phyloP scores from a whole-genome alignment of 225 moss, liverwort and hornwort species.

The Climacium dendroides region DNA sequence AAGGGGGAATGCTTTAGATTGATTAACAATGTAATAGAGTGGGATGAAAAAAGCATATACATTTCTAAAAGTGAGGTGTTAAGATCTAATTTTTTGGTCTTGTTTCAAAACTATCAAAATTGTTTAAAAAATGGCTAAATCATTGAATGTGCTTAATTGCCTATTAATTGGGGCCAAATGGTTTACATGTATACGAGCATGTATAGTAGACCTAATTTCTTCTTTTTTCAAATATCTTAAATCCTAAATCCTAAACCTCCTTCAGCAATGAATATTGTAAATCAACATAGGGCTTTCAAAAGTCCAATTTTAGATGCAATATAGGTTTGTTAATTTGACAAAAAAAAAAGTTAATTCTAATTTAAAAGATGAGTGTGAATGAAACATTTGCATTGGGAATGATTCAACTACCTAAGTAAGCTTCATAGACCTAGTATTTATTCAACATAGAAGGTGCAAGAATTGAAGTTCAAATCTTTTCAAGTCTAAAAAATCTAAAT shows the following conservation, averaged over 20 bases:
- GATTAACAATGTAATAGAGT: too few species aligned
- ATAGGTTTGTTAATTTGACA: too few species aligned
- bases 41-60: neutral
- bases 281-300: accelerated
- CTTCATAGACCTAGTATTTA: accelerated
- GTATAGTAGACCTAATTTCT: neutral
- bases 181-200: neutral
- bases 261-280: neutral
- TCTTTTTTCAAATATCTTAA: neutral
- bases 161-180: neutral
- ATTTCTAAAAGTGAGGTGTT: neutral
- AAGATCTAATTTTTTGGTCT: neutral
- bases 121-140: too few species aligned
- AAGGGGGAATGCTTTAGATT: too few species aligned
- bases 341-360: neutral
- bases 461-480: neutral
- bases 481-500: accelerated
- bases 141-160: neutral
- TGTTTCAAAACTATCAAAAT: neutral
- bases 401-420: neutral
- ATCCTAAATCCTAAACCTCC: too few species aligned
- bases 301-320: neutral
- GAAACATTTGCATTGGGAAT: neutral
- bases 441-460: neutral
- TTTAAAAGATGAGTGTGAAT: accelerated